Conservation (phyloP, 1,284 basidiomycete species). For the Apiotrichum brassicae region DNA sequence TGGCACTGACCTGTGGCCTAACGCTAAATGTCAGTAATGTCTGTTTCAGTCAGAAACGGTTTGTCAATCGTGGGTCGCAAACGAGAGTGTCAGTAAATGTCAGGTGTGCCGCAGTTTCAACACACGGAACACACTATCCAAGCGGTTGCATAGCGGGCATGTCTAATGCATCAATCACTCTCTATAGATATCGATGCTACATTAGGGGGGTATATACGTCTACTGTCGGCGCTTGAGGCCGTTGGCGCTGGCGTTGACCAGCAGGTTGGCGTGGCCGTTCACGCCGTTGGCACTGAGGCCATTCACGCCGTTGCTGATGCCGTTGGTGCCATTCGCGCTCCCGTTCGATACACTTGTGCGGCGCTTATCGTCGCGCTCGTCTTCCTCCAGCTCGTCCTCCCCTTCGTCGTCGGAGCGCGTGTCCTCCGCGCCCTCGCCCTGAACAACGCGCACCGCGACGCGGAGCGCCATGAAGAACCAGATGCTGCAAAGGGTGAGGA, state of each 20-base stretch:
- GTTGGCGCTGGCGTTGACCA: slow-evolving; percentile 1
- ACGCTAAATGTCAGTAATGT: too few relatives aligned
- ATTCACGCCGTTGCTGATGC: neutral
- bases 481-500: slow-evolving; percentile 63
- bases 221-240: slow-evolving; percentile 3
- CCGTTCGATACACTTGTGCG: neutral
- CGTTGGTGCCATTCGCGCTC: neutral
- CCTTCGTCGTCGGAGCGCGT: slow-evolving; percentile 74
- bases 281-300: neutral
- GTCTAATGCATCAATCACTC: neutral
- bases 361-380: neutral
- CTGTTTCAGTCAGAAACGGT: too few relatives aligned
- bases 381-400: slow-evolving; percentile 17
- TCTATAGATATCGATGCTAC: neutral
- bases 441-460: slow-evolving; percentile 72
- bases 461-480: slow-evolving; percentile 84
- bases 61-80: too few relatives aligned
- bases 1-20: too few relatives aligned
- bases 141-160: too few relatives aligned
- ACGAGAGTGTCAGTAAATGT: too few relatives aligned
- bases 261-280: slow-evolving; percentile 2
- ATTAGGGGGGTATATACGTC: neutral
- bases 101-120: too few relatives aligned
- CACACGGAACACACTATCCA: too few relatives aligned
- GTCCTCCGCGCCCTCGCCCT: slow-evolving; percentile 74